These are phyloP conservation scores for Sanchytrium tribonematis DNA, from an alignment of 371 early-diverging fungal species.

Conservation along the genomic window DNA sequence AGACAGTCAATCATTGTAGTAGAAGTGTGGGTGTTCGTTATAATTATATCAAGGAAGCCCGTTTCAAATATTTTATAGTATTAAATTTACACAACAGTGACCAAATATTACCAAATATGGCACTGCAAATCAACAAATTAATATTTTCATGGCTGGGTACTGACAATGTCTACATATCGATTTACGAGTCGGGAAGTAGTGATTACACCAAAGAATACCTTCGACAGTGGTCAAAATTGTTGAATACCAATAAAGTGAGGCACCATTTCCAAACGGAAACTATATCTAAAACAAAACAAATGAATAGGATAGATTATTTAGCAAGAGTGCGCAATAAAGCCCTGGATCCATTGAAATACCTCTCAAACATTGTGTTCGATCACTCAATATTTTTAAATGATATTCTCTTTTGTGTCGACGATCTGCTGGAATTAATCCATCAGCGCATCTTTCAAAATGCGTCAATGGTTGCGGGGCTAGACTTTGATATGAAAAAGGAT, in stretches of 20 bases:
- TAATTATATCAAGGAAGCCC: neutral
- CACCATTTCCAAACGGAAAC: constrained; percentile 7
- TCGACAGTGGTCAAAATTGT: constrained; percentile 3
- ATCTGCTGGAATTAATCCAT: constrained; percentile 17
- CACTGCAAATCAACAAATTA: constrained; percentile 9
- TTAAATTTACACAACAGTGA: constrained; percentile 15
- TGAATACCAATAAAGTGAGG: constrained; percentile 8
- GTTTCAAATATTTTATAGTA: constrained; percentile 9
- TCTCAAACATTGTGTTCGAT: neutral
- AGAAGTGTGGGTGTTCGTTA: neutral
- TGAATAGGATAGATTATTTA: constrained; percentile 20
- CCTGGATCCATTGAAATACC: constrained; percentile 11
- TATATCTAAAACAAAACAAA: constrained; percentile 1
- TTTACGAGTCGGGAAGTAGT: constrained; percentile 16
- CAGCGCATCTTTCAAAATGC: constrained; percentile 12
- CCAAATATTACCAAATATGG: constrained; percentile 13
- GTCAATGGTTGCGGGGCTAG: constrained; percentile 18
- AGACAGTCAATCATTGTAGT: no score
- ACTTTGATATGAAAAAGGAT: constrained; percentile 10
- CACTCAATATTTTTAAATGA: constrained; percentile 19
- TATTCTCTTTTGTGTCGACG: constrained; percentile 17
- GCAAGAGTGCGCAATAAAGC: constrained; percentile 18
- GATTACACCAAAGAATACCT: constrained; percentile 13
- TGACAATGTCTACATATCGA: constrained; percentile 9
- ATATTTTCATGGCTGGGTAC: constrained; percentile 12